A percentile compares a stretch with the other conserved stretches of the same genome.
Evolutionary conservation across 257 asterid species (phyloP).

Genomic region (Solanum peruvianum): DNA sequence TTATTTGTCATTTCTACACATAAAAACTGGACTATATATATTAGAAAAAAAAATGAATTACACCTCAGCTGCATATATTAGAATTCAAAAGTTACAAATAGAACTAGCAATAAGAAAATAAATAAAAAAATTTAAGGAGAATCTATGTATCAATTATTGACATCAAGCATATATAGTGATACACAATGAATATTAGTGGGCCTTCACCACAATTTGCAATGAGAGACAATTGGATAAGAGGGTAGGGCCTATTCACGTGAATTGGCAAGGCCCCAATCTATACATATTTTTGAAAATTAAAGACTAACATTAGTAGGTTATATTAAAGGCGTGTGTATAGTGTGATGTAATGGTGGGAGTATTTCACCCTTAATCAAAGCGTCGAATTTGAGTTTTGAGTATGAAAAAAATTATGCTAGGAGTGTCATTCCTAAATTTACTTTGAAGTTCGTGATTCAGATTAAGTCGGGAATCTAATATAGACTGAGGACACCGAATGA

Average conservation of each 20-base stretch:
- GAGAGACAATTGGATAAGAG: constrained; percentile 27
- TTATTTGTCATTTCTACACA: background rate
- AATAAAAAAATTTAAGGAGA: background rate
- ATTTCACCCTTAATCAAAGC: too few relatives aligned
- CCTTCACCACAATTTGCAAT: constrained; percentile 11
- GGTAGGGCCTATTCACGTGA: constrained; percentile 51
- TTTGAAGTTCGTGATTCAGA: too few relatives aligned
- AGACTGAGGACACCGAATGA: fast-evolving
- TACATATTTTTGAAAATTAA: constrained; percentile 6
- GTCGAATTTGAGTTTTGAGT: fast-evolving
- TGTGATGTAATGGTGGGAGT: too few relatives aligned
- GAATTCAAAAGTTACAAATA: background rate
- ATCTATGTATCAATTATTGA: constrained; percentile 8
- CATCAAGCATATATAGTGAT: constrained; percentile 16
- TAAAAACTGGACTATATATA: background rate
- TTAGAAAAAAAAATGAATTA: background rate
- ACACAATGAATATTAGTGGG: constrained; percentile 30
- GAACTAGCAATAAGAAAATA: background rate
- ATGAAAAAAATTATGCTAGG: background rate
- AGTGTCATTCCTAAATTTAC: background rate
- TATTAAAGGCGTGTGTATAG: background rate
- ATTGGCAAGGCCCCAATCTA: constrained; percentile 18
- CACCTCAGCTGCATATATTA: background rate
- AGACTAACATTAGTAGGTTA: constrained; percentile 5
- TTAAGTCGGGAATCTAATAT: background rate